Conservation (phyloP, 2,329 filamentous ascomycete genomes). For the Claviceps citrina region DNA sequence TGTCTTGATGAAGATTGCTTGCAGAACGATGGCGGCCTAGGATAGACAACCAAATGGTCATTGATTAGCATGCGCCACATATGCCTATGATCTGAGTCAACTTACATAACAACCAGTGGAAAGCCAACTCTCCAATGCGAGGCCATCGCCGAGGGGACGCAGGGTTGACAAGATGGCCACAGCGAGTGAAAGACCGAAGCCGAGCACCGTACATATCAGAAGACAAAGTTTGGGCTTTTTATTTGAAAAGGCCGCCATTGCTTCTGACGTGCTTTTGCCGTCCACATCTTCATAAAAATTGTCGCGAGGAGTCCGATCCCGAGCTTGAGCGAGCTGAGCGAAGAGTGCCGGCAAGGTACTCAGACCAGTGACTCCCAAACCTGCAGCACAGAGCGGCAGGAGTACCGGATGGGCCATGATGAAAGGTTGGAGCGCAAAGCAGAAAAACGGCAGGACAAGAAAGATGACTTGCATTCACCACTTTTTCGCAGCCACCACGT, state of each 20-base stretch:
- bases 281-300: constrained; percentile 53
- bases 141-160: constrained; percentile 17
- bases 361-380: constrained; percentile 21
- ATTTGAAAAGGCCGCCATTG: constrained; percentile 45
- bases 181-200: constrained; percentile 39
- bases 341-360: constrained; percentile 23
- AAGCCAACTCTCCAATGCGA: constrained; percentile 44
- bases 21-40: constrained; percentile 36
- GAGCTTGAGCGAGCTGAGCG: constrained; percentile 20
- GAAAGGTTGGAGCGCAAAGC: not conserved
- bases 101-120: constrained; percentile 48
- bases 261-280: constrained; percentile 50
- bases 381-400: constrained; percentile 17
- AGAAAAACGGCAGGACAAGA: too few species aligned
- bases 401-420: constrained; percentile 6
- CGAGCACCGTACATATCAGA: constrained; percentile 35
- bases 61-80: not conserved
- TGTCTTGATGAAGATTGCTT: constrained; percentile 33
- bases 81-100: constrained; percentile 4
- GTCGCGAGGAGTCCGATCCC: constrained; percentile 22
- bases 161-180: constrained; percentile 38
- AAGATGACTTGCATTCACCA: too few species aligned
- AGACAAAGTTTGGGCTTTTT: constrained; percentile 40
- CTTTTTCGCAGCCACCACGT: too few species aligned
- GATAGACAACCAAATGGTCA: not conserved